Base-by-base conservation (phyloP, 331 rosid genomes). In the Prunus yedoensis region DNA sequence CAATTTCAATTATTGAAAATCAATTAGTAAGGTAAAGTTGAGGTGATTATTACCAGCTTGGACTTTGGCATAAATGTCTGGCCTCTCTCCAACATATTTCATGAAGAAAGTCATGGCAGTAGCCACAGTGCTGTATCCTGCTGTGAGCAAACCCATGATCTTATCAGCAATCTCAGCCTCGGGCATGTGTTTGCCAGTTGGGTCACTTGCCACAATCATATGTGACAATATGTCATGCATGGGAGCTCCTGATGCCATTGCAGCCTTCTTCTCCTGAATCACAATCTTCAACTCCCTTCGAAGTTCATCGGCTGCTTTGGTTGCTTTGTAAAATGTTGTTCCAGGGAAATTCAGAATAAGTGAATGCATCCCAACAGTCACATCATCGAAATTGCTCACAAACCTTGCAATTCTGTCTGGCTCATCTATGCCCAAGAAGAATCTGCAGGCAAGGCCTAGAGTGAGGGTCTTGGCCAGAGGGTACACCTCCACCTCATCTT, bases 101-200 rank as follows among this genome's bases (percentile, higher is more conserved):
- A 84, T 74, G 78, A 84, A 77, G 77, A 81, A 81, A 43, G 88
- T 80, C 82, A 82, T 81, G 28, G 77, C 85, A 35, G 88, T 78
- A 50, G 85, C 83, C 21, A 82, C 83, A 3, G 88, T 85, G 64
- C 85, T 79, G 4, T 81, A 78, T 0, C 85, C 88, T 10, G 85
- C 88, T 15, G 80, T 76, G 17, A 85, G 28, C 66, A 85, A 60
- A 2, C 81, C 81, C 80, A 85, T 74, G 27, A 81, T 78, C 66
- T 85, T 85, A 43, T 81, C 88, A 0, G 88, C 88, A 4, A 85
- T 28, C 67, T 85, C 85, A 10, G 85, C 87, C 79, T 83, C 84
- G 5, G 78, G 68, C 84, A 83, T 83, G 69, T 76, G 80, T 68
- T 77, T 81, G 41, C 87, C 87, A 0, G 87, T 53, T 4, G 87